Base-by-base conservation (phyloP, 2,329 filamentous ascomycete genomes). In the Mycogone perniciosa region DNA sequence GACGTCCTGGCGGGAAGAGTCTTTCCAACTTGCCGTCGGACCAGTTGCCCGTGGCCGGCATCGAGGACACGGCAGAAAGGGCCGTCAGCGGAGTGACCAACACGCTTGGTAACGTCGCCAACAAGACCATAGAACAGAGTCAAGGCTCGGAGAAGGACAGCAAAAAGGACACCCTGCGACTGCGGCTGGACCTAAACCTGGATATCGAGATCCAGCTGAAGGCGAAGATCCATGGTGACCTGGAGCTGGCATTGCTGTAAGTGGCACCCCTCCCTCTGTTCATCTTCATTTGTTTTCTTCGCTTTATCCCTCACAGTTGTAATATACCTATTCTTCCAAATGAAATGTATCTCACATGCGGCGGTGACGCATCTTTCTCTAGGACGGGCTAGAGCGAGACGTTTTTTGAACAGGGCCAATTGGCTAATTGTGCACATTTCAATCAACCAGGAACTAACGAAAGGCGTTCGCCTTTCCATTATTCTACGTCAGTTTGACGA, bases 191-290 rank as follows among this genome's bases (percentile, higher is more conserved):
- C 63, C 75, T 90, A 51, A 93, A 93, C 67, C 74, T 93, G 51
- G 88, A 93, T 58, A 78, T 93, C 45, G 88, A 93, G 68, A 88
- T 93, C 55, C 85, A 89, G 61, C 77, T 93, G 54, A 93, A 93
- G 76, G 88, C 88, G 20, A 85, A 85, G 67, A 90, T 93, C 57
- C 84, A 90, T 61, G 89, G 89, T 63, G 89, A 95, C 71, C 71
- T 95, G 57, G 90, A 88, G 33, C 69, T 93, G 57, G 85, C 84
- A 57, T 76, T 93, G 59, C 70, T 80, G 76, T 80, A 71, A 68
- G 76, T 74, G 44, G 48, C 8, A 9, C 37, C 43, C 33, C 29
- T 8, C 34, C 48, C 47, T 11, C 40, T 40, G 37, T 34, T 41
- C 40, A 47, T n/a, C 40, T 43, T 45, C 46, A 31, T 51, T 40